Base-by-base conservation (phyloP, 202 grass and related monocot genomes). In the Saccharum hybrid region DNA sequence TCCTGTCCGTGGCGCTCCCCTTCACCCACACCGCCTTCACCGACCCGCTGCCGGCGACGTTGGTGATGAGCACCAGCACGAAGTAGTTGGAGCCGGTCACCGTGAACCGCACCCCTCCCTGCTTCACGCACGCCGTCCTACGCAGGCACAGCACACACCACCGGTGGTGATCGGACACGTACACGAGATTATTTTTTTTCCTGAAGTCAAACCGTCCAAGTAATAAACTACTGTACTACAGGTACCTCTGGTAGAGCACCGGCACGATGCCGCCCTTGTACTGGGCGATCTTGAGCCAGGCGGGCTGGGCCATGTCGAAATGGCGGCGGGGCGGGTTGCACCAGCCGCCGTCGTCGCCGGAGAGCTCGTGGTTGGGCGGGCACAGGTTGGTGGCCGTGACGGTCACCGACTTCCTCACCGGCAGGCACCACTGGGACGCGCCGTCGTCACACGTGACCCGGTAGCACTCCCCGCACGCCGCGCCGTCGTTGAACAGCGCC, bases 331-430 rank as follows among this genome's bases (percentile, higher is more conserved):
- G 92, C 0, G 89, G 92, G 84, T 94, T 85, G 86, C 92, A 94
- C 92, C 92, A 94, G 30, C 92, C 92, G 65, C 89, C 92, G 2
- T 89, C 64, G 75, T 94, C 66, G 72, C 85, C 83, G 18, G 88
- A 46, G 37, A 88, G 51, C 15, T 57, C 87, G 66, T 76, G 78
- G 85, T 97, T n/a, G 13, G 91, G 88, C 4, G 94, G 94, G 84
- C 94, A 97, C 21, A 97, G 88, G 83, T 97, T 97, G 48, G 94
- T 97, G 54, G 90, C 94, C 11, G 94, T 92, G 77, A 97, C 81
- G 18, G 81, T 94, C 2, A 94, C 87, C 12, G 88, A 81, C 68
- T 8, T 78, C 41, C 86, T 75, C 41, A 86, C 81, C 6, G 19
- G 14, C 10, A 48, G 13, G 86, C 94, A 97, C 94, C 91, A 92